Conservation (phyloP, 768 basidiomycete genomes). For the Lactifluus rugatus region DNA sequence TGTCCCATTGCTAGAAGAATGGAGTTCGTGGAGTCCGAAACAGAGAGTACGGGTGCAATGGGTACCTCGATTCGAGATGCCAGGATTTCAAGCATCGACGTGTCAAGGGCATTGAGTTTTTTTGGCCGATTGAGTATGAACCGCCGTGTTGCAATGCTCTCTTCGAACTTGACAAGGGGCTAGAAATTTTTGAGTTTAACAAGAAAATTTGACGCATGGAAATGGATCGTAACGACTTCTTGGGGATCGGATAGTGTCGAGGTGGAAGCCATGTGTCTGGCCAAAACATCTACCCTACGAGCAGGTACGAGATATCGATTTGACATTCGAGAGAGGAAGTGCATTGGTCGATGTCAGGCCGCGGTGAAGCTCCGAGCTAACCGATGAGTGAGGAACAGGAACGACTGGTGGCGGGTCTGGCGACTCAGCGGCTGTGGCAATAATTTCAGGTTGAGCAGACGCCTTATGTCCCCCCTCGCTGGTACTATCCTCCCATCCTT, state of each 20-base stretch:
- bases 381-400: neutral
- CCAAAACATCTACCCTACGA: slow-evolving; percentile 26
- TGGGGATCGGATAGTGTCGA: neutral
- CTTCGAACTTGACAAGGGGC: slow-evolving; percentile 57
- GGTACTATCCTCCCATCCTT: slow-evolving; percentile 25
- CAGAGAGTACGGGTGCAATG: neutral
- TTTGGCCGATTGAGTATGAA: slow-evolving; percentile 72
- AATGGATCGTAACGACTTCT: neutral
- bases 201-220: neutral
- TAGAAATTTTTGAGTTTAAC: slow-evolving; percentile 16
- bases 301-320: slow-evolving; percentile 21
- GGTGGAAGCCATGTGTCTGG: slow-evolving; percentile 29
- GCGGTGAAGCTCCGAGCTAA: neutral
- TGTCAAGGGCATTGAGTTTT: slow-evolving; percentile 77
- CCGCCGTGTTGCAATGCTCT: slow-evolving; percentile 49
- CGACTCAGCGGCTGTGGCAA: too few relatives aligned
- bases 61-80: slow-evolving; percentile 68
- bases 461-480: neutral
- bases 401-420: neutral
- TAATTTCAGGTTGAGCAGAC: too few relatives aligned
- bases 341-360: slow-evolving; percentile 1
- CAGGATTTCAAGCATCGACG: slow-evolving; percentile 64
- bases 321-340: slow-evolving; percentile 6
- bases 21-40: neutral
- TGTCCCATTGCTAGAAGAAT: slow-evolving; percentile 57